Evolutionary conservation across 176 grass and related monocot species (phyloP).

Genomic region (Elaeis guineensis): DNA sequence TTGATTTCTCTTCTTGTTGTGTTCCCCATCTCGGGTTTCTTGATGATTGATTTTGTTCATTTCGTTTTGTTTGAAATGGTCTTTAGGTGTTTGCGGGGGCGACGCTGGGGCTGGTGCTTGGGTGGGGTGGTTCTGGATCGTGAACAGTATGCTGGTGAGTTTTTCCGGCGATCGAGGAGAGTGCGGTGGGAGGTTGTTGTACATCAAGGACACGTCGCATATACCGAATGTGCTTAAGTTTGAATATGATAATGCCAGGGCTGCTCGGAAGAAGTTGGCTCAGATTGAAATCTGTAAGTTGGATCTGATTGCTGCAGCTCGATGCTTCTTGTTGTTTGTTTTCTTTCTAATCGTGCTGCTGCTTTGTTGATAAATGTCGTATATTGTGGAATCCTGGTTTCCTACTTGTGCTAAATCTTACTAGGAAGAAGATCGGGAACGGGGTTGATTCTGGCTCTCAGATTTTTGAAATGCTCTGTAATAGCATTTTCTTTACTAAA

Average conservation of each 20-base stretch:
- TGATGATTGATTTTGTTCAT: too few relatives aligned
- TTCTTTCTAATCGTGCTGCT: too few relatives aligned
- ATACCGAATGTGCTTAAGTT: conserved; percentile 87
- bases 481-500: too few relatives aligned
- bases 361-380: too few relatives aligned
- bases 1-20: too few relatives aligned
- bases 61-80: conserved; percentile 2
- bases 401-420: too few relatives aligned
- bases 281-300: conserved; percentile 46
- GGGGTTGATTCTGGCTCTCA: too few relatives aligned
- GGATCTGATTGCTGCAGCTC: not conserved
- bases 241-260: conserved; percentile 95
- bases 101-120: conserved; percentile 57
- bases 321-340: not conserved
- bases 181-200: conserved; percentile 63
- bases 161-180: conserved; percentile 92
- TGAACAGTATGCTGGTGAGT: conserved; percentile 67
- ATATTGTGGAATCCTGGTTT: too few relatives aligned
- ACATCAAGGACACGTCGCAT: conserved; percentile 93
- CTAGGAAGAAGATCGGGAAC: too few relatives aligned
- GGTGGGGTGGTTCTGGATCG: conserved; percentile 86
- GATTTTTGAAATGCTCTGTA: too few relatives aligned
- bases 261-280: conserved; percentile 78
- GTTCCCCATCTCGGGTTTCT: too few relatives aligned
- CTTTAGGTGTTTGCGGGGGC: conserved; percentile 74